Evolutionary conservation across 2,329 filamentous ascomycete species (phyloP).

Genomic region (Colletotrichum sp.): DNA sequence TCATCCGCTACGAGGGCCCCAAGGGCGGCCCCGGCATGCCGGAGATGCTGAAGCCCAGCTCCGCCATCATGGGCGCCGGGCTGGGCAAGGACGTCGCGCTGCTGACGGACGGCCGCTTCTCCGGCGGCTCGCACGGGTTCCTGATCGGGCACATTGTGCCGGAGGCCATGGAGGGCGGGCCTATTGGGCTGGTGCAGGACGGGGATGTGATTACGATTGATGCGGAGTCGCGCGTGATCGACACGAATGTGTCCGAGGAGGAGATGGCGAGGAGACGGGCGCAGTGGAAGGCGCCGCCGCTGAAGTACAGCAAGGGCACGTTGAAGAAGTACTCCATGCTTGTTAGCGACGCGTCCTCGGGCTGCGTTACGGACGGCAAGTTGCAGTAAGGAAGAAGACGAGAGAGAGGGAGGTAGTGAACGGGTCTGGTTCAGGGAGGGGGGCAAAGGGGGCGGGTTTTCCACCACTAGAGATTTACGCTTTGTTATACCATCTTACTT

Average conservation of each 20-base stretch:
- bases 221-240: slow-evolving; percentile 72
- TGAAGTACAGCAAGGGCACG: slow-evolving; percentile 66
- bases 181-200: slow-evolving; percentile 81
- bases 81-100: slow-evolving; percentile 78
- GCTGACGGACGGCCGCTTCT: slow-evolving; percentile 78
- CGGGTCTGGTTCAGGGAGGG: background rate
- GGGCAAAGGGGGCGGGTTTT: background rate
- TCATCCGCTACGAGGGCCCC: slow-evolving; percentile 92
- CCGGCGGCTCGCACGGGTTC: slow-evolving; percentile 84
- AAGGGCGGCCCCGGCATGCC: slow-evolving; percentile 95
- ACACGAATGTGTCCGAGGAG: slow-evolving; percentile 70
- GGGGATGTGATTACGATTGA: slow-evolving; percentile 85
- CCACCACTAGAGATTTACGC: slow-evolving; percentile 9
- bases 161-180: slow-evolving; percentile 84
- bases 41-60: slow-evolving; percentile 92
- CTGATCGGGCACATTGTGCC: slow-evolving; percentile 88
- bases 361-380: slow-evolving; percentile 59
- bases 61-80: slow-evolving; percentile 89
- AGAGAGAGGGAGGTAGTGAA: background rate
- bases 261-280: slow-evolving; percentile 64
- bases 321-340: slow-evolving; percentile 71
- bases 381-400: slow-evolving; percentile 12
- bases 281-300: slow-evolving; percentile 66
- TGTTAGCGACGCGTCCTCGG: slow-evolving; percentile 63
- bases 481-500: slow-evolving; percentile 18